Evolutionary conservation across 176 grass and related monocot genomes (phyloP), one percentile per base, ranked within the genome.

Genomic region (Carex littledalei): DNA sequence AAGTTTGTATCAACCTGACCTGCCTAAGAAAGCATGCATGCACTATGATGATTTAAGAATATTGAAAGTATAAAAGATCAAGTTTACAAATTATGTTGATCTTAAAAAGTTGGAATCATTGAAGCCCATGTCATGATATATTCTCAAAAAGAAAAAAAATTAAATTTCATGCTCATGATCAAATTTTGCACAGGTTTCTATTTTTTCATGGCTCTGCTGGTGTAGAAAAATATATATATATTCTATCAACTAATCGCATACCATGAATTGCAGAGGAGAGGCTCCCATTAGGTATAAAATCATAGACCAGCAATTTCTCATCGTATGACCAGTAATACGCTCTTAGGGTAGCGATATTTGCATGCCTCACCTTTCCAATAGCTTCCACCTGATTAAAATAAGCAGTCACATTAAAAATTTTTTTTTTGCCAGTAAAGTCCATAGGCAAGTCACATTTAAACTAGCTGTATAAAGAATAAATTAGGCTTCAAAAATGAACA

Each of bases 291-390:
- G 96, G 81, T 81, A 98, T 98, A 76, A 91, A 98, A 86, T 98
- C 91, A 81, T 98, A 98, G 52, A 99, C 89, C 47, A 99, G 85
- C 64, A 99, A 86, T 84, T 99, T 99, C 90, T 99, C 96, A 61
- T 99, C 93, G 17, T 87, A 87, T 67, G 96, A 99, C 96, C 96
- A 99, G 72, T 95, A 99, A 84, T 99, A 99, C 43, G 96, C 96
- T 85, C 93, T 92, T 63, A 99, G 84, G 60, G 91, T 78, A 73
- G 95, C 90, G 78, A 99, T 89, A 69, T 95, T 95, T n/a, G 96
- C 85, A 90, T 99, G 96, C 26, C 81, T 87, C 41, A 99, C 96
- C 84, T 94, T 99, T 39, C 91, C 91, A 32, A 99, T 95, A 1
- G 96, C 91, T 86, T 95, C 96, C 17, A 94, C 88, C 91, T 83